Evolutionary conservation across 1,284 basidiomycete genomes (phyloP).

Genomic region (Ustilago xerochloae): DNA sequence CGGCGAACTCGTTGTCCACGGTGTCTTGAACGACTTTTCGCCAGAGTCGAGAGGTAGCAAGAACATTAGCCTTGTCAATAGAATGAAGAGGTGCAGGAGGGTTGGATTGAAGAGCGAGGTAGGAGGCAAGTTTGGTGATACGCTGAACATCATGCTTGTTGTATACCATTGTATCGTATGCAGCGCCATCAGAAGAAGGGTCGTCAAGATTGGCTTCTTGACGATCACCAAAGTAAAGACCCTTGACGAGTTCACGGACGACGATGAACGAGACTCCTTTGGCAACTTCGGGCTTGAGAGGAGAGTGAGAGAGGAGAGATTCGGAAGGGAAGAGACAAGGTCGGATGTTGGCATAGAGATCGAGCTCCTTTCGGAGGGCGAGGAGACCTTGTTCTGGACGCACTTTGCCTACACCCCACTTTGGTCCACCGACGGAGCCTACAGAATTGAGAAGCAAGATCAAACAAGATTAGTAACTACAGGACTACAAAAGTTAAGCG

Average conservation of each 20-base stretch:
- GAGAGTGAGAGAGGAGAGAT: slow-evolving; percentile 87
- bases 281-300: slow-evolving; percentile 87
- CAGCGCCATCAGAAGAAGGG: slow-evolving; percentile 59
- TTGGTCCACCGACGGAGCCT: slow-evolving; percentile 97
- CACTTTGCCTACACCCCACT: slow-evolving; percentile 92
- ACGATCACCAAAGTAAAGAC: slow-evolving; percentile 84
- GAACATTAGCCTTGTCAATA: slow-evolving; percentile 98
- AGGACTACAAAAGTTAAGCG: background rate
- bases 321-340: slow-evolving; percentile 95
- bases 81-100: slow-evolving; percentile 92
- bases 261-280: slow-evolving; percentile 91
- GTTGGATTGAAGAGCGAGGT: slow-evolving; percentile 82
- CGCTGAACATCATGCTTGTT: slow-evolving; percentile 89
- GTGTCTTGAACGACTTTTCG: slow-evolving; percentile 73
- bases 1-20: slow-evolving; percentile 60
- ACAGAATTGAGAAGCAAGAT: background rate
- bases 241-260: slow-evolving; percentile 82
- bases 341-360: slow-evolving; percentile 97
- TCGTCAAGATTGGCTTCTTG: slow-evolving; percentile 77
- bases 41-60: slow-evolving; percentile 95
- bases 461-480: background rate
- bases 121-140: slow-evolving; percentile 93
- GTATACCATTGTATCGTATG: slow-evolving; percentile 80
- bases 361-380: slow-evolving; percentile 88
- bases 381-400: slow-evolving; percentile 96